Base-by-base conservation (phyloP, 371 early-diverging fungal genomes). In the Apophysomyces sp. region DNA sequence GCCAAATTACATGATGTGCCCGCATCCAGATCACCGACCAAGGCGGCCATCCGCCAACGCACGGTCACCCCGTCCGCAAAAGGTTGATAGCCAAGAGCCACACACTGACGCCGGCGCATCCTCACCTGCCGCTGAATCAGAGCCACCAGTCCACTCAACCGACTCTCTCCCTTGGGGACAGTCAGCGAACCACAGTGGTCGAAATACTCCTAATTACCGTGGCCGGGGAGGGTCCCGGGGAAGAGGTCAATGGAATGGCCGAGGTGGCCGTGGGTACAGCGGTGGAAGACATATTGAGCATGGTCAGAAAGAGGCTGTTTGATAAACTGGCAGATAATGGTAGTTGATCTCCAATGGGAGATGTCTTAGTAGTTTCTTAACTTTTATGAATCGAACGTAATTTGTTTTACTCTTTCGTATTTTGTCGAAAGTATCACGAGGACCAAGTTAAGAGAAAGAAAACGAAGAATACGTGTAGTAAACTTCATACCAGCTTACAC, bases 11-110 rank as follows among this genome's bases (percentile, higher is more conserved):
- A 21, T 21, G 0, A 21, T 21, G 16, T 44, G 21, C 21, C 16
- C 49, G 3, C 49, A 44, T 44, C 37, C 41, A 30, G 54, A 61
- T 3, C 40, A 56, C 18, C 21, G 27, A 13, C 60, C 60, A 29
- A 57, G 52, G 37, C 63, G 51, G 24, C 52, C 37, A 21, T 57
- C 51, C 6, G 37, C 55, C 34, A 24, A 61, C 15, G 3, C 27
- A 61, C 31, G 49, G 13, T 32, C 29, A 39, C n/a, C 32, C 13
- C 24, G 21, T 34, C 26, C 28, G 21, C n/a, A 44, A 3, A 44
- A 44, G 49, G 21, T 21, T 11, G 49, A 44, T 16, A 21, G 49
- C 4, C 49, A 44, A 21, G 21, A 44, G 49, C 21, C 5, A 21
- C 24, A 16, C 11, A 21, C 9, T 16, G 49, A 44, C 6, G 11